Evolutionary conservation across 495 filamentous ascomycete genomes (phyloP).

Genomic region (Penicillium salamii): DNA sequence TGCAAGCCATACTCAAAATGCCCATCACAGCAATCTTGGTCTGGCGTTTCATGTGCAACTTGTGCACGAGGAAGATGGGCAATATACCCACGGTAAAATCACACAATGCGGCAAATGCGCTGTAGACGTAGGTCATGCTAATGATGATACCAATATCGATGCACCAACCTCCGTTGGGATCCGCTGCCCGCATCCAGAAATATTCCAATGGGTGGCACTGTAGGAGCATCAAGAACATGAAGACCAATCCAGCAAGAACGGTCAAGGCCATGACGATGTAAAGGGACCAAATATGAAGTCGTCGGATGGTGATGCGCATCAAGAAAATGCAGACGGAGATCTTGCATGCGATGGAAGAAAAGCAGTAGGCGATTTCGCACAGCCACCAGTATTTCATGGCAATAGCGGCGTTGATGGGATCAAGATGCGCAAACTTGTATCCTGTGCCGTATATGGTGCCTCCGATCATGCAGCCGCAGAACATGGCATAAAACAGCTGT

Average conservation of each 20-base stretch:
- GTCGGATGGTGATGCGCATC: slow-evolving; percentile 41
- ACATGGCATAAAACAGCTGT: slow-evolving; percentile 36
- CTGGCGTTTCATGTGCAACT: slow-evolving; percentile 36
- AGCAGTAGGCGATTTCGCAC: slow-evolving; percentile 42
- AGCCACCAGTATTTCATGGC: slow-evolving; percentile 47
- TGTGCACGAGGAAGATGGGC: slow-evolving; percentile 36
- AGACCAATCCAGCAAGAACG: slow-evolving; percentile 31
- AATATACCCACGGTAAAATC: slow-evolving; percentile 44
- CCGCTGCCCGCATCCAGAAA: slow-evolving; percentile 35
- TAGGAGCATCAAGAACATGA: slow-evolving; percentile 41
- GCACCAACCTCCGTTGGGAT: slow-evolving; percentile 34
- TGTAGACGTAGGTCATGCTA: slow-evolving; percentile 42
- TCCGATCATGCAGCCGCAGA: slow-evolving; percentile 40
- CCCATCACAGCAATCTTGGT: slow-evolving; percentile 39
- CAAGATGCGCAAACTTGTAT: slow-evolving; percentile 22
- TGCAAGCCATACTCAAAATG: slow-evolving; percentile 44
- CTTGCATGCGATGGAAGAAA: slow-evolving; percentile 40
- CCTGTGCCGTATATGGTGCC: slow-evolving; percentile 39
- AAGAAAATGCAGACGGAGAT: slow-evolving; percentile 47
- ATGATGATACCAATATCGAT: slow-evolving; percentile 35
- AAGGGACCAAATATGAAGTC: slow-evolving; percentile 34
- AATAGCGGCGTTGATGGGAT: slow-evolving; percentile 18
- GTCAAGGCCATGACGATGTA: slow-evolving; percentile 39
- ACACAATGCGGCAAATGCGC: slow-evolving; percentile 35
- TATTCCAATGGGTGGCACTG: slow-evolving; percentile 43